Evolutionary conservation across 2,329 filamentous ascomycete species (phyloP).

Genomic region (Hypoxylon rubiginosum): DNA sequence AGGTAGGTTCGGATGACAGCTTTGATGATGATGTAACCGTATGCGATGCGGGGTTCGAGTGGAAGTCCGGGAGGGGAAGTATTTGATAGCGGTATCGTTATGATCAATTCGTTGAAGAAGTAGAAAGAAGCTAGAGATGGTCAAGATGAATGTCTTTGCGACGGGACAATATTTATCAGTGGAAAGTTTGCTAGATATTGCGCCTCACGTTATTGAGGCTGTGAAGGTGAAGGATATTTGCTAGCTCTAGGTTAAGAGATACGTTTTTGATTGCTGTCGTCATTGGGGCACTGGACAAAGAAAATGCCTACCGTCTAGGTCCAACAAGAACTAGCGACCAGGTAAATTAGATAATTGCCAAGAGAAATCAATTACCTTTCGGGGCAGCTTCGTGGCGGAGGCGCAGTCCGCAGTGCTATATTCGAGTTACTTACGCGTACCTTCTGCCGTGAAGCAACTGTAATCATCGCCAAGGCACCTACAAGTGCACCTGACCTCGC

Average conservation of each 20-base stretch:
- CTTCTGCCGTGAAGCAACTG: background rate
- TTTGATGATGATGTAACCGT: constrained; percentile 3
- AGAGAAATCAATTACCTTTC: constrained; percentile 4
- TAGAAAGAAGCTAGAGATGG: background rate
- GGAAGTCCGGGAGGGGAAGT: background rate
- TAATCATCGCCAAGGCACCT: background rate
- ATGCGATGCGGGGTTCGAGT: constrained; percentile 14
- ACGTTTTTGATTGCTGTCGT: constrained; percentile 6
- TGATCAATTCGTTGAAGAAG: background rate
- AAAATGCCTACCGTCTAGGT: background rate
- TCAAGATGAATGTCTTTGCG: background rate
- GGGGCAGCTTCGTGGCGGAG: constrained; percentile 11
- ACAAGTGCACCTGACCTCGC: background rate
- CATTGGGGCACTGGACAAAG: constrained; percentile 20
- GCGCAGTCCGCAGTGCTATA: constrained; percentile 17
- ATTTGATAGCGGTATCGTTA: background rate
- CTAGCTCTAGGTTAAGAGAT: too few species aligned
- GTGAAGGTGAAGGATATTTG: constrained; percentile 16
- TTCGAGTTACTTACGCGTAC: background rate
- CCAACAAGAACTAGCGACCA: background rate
- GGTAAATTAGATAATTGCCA: constrained; percentile 3
- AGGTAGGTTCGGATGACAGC: background rate
- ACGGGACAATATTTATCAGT: background rate
- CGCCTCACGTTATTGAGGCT: constrained; percentile 36
- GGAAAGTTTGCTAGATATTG: constrained; percentile 18